Conservation (phyloP, 306 rosid genomes). For the Fragaria vesca region DNA sequence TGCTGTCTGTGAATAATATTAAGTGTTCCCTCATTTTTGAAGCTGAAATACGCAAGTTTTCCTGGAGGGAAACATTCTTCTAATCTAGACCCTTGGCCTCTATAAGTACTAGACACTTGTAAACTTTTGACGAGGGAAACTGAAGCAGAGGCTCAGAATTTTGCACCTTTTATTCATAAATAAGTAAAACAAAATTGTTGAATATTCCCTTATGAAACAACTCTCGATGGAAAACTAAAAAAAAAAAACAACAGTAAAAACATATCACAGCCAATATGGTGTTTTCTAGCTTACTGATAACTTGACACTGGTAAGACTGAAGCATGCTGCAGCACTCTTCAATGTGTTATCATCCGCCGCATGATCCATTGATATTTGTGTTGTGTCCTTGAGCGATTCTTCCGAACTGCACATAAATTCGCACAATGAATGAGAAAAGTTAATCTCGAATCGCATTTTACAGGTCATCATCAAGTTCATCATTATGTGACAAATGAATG, state of each 20-base stretch:
- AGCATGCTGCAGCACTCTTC: constrained; percentile 75
- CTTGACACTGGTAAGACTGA: constrained; percentile 69
- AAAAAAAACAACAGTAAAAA: not conserved
- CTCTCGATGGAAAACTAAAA: not conserved
- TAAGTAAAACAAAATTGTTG: constrained; percentile 10
- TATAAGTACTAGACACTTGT: not conserved
- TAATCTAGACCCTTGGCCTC: not conserved
- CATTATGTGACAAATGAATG: not conserved
- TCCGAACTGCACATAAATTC: constrained; percentile 53
- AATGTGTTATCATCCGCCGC: constrained; percentile 58
- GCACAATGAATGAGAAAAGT: not conserved
- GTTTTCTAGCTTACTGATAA: constrained; percentile 33
- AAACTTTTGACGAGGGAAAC: not conserved
- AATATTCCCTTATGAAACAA: constrained; percentile 15
- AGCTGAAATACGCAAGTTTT: not conserved
- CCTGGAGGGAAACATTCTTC: not conserved
- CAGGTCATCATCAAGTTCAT: not conserved
- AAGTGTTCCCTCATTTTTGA: not conserved
- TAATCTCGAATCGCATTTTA: not conserved
- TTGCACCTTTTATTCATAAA: constrained; percentile 11
- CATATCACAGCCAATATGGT: not conserved
- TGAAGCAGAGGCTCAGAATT: constrained; percentile 2
- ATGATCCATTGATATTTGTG: constrained; percentile 47
- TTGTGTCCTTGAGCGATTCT: constrained; percentile 59
- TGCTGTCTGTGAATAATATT: not conserved